These are phyloP conservation scores for Debaryomyces tyrocola DNA, from an alignment of 805 yeast genomes.

Conservation along the genomic window DNA sequence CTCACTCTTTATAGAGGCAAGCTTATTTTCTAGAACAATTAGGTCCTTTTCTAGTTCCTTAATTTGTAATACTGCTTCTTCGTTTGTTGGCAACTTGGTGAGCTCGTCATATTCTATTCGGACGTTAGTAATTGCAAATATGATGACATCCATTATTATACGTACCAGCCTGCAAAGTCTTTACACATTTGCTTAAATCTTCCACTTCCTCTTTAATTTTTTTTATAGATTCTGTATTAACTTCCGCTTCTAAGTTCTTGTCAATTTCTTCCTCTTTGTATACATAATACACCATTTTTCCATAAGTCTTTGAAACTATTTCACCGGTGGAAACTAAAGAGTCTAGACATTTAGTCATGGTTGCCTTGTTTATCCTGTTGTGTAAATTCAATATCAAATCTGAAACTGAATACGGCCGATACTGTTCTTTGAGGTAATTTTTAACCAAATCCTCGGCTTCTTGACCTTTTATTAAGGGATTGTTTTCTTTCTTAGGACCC, in stretches of 20 bases:
- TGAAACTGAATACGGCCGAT: slow-evolving; percentile 48
- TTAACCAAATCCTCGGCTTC: slow-evolving; percentile 32
- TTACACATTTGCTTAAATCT: background rate
- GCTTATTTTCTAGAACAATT: background rate
- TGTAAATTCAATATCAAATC: slow-evolving; percentile 49
- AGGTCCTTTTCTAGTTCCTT: background rate
- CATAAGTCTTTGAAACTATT: slow-evolving; percentile 40
- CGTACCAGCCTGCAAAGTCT: slow-evolving; percentile 1
- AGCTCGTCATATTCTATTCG: slow-evolving; percentile 1
- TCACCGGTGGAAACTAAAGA: slow-evolving; percentile 28
- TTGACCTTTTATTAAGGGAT: slow-evolving; percentile 2
- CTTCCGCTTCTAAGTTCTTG: slow-evolving; percentile 4
- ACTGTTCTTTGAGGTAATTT: slow-evolving; percentile 42
- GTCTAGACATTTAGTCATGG: slow-evolving; percentile 36
- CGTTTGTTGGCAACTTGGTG: slow-evolving; percentile 2
- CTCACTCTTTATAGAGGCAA: background rate
- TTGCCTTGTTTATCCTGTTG: slow-evolving; percentile 34
- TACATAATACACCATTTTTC: slow-evolving; percentile 44
- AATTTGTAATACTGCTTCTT: slow-evolving; percentile 3
- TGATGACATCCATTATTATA: background rate
- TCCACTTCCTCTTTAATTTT: background rate
- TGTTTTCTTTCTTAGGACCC: slow-evolving; percentile 1
- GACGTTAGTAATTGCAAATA: slow-evolving; percentile 1
- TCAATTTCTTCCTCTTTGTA: slow-evolving; percentile 31
- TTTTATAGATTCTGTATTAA: background rate